Conservation (phyloP, 1,139 yeast species). For the Pichia sorboxylosa region DNA sequence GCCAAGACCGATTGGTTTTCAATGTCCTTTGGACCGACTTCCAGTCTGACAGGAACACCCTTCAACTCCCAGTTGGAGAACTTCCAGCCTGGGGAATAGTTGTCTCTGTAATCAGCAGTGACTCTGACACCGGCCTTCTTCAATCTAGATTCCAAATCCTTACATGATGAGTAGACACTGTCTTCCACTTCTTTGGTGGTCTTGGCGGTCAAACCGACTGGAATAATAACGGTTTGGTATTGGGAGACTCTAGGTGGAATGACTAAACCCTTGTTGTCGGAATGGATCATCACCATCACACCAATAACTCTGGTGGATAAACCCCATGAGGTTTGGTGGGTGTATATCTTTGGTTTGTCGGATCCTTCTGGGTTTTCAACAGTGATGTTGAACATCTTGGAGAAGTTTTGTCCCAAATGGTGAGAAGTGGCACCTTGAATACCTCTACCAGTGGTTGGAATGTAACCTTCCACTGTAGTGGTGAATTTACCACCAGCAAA, state of each 20-base stretch:
- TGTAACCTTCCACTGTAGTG: conserved; percentile 92
- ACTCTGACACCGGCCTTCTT: conserved; percentile 55
- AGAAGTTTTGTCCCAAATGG: conserved; percentile 94
- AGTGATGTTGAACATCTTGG: conserved; percentile 91
- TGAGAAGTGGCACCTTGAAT: conserved; percentile 99
- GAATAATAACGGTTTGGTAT: conserved; percentile 81
- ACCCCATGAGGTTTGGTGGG: conserved; percentile 99
- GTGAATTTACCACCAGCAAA: conserved; percentile 97
- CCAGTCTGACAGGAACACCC: conserved; percentile 90
- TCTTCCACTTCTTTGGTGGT: conserved; percentile 66
- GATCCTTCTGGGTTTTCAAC: conserved; percentile 92
- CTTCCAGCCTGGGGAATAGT: conserved; percentile 98
- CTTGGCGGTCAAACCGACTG: conserved; percentile 89
- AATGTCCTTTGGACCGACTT: conserved; percentile 92
- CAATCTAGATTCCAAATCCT: conserved; percentile 50
- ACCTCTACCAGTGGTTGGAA: conserved; percentile 98
- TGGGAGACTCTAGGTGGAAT: conserved; percentile 96
- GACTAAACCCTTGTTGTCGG: conserved; percentile 96
- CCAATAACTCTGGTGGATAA: conserved; percentile 96
- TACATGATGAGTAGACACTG: conserved; percentile 59
- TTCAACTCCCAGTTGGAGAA: conserved; percentile 95
- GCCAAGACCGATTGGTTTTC: conserved; percentile 70
- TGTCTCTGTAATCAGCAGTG: conserved; percentile 79
- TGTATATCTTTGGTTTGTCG: conserved; percentile 75
- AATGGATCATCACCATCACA: conserved; percentile 98